Conservation (phyloP, 2,329 filamentous ascomycete genomes). For the Elsinoe fawcettii region DNA sequence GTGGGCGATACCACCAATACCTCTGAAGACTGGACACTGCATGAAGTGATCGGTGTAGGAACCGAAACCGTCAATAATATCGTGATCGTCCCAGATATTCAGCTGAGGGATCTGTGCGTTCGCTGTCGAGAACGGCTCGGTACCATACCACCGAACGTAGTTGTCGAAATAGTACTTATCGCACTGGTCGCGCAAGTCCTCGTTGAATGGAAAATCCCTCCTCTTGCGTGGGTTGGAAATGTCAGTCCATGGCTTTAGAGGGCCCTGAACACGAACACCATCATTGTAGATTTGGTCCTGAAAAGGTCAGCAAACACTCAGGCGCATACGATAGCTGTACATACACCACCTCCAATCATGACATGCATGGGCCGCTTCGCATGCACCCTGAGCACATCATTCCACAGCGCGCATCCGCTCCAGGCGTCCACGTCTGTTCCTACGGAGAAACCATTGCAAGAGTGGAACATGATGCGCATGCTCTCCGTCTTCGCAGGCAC, state of each 20-base stretch:
- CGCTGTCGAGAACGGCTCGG: constrained; percentile 51
- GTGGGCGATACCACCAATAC: constrained; percentile 52
- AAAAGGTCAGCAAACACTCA: neutral
- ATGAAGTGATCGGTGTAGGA: constrained; percentile 62
- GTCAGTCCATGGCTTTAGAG: constrained; percentile 59
- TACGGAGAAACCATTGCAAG: constrained; percentile 61
- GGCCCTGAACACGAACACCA: constrained; percentile 75
- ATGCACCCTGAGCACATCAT: constrained; percentile 56
- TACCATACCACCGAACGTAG: constrained; percentile 61
- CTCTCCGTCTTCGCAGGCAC: constrained; percentile 54
- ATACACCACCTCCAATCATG: constrained; percentile 70
- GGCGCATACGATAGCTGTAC: neutral
- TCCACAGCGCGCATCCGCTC: constrained; percentile 54
- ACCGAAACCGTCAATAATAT: constrained; percentile 51
- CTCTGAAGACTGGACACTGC: constrained; percentile 56
- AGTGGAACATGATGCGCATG: constrained; percentile 64
- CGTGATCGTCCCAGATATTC: constrained; percentile 57
- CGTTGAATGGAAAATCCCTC: constrained; percentile 55
- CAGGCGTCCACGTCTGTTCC: constrained; percentile 57
- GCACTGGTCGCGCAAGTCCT: constrained; percentile 52
- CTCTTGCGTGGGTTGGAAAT: constrained; percentile 55
- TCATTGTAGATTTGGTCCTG: constrained; percentile 70
- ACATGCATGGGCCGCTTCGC: constrained; percentile 54
- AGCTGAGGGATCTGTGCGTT: constrained; percentile 57
- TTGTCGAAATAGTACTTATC: constrained; percentile 57